These are phyloP conservation scores for Wilcoxina mikolae DNA, from an alignment of 495 filamentous ascomycete genomes.

Conservation along the genomic window DNA sequence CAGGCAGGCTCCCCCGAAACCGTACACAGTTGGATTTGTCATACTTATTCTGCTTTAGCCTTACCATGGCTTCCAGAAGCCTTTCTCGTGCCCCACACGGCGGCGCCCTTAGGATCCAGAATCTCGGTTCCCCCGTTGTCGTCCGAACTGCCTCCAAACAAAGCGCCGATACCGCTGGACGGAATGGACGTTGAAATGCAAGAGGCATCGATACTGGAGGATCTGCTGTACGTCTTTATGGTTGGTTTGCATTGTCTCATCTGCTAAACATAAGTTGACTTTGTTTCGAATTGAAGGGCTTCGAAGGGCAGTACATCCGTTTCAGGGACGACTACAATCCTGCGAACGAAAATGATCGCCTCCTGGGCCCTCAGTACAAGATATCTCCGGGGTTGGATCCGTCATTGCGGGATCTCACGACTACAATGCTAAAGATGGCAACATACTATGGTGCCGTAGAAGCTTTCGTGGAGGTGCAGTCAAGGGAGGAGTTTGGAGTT, in stretches of 20 bases:
- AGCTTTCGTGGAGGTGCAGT: slow-evolving; percentile 85
- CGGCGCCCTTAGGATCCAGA: slow-evolving; percentile 73
- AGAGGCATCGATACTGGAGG: slow-evolving; percentile 74
- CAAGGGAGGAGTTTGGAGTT: slow-evolving; percentile 82
- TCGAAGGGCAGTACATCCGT: slow-evolving; percentile 90
- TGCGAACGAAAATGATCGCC: slow-evolving; percentile 63
- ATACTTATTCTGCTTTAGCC: not conserved
- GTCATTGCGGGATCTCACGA: slow-evolving; percentile 72
- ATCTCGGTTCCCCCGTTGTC: slow-evolving; percentile 72
- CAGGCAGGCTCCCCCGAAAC: not conserved
- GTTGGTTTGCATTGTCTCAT: not conserved
- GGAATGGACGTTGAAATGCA: slow-evolving; percentile 64
- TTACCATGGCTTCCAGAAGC: slow-evolving; percentile 72
- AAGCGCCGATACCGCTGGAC: slow-evolving; percentile 57
- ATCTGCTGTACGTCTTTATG: slow-evolving; percentile 90
- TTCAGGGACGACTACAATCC: slow-evolving; percentile 72
- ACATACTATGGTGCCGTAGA: slow-evolving; percentile 83
- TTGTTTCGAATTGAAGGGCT: slow-evolving; percentile 37
- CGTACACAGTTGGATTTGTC: slow-evolving; percentile 12
- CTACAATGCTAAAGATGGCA: slow-evolving; percentile 86
- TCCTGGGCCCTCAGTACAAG: slow-evolving; percentile 65
- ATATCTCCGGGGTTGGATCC: slow-evolving; percentile 77
- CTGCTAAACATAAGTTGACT: not conserved
- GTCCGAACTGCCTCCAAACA: slow-evolving; percentile 49
- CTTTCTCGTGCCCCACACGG: slow-evolving; percentile 64